Conservation (phyloP, 768 basidiomycete species). For the Leccinum disarticulatum region DNA sequence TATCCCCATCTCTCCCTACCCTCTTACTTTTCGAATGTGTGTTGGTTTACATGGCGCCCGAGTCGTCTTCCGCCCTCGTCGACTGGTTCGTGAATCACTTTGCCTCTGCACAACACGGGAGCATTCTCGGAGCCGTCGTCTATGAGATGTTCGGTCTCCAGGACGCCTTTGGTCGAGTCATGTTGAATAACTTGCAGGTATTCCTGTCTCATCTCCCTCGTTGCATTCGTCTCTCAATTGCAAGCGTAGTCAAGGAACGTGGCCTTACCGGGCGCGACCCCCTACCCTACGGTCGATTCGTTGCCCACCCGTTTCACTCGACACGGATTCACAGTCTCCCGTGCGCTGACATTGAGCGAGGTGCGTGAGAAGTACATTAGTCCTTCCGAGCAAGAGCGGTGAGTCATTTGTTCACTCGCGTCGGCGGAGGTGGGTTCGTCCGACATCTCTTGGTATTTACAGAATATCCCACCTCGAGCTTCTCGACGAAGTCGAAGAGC, state of each 20-base stretch:
- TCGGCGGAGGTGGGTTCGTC: background rate
- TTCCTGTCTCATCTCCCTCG: slow-evolving; percentile 3
- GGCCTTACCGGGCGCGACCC: slow-evolving; percentile 66
- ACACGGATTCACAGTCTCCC: slow-evolving; percentile 47
- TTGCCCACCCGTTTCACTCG: slow-evolving; percentile 57
- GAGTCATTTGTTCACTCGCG: slow-evolving; percentile 8
- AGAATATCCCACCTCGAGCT: slow-evolving; percentile 83
- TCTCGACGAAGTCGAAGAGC: slow-evolving; percentile 84
- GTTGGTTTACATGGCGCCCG: slow-evolving; percentile 78
- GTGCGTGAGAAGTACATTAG: slow-evolving; percentile 45
- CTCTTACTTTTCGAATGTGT: slow-evolving; percentile 93
- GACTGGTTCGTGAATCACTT: slow-evolving; percentile 71
- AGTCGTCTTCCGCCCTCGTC: slow-evolving; percentile 57
- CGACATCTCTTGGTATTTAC: background rate
- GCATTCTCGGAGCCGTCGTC: slow-evolving; percentile 55
- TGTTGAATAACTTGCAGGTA: slow-evolving; percentile 86
- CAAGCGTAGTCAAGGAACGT: slow-evolving; percentile 64
- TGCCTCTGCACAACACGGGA: slow-evolving; percentile 10
- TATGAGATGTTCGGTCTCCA: slow-evolving; percentile 90
- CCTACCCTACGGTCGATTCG: slow-evolving; percentile 56
- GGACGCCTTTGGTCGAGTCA: slow-evolving; percentile 90
- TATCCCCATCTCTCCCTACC: slow-evolving; percentile 68
- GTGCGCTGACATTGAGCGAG: slow-evolving; percentile 9
- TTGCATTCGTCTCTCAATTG: background rate
- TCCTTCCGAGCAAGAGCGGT: slow-evolving; percentile 54